Base-by-base conservation (phyloP, 1,284 basidiomycete genomes). In the Moesziomyces antarcticus region DNA sequence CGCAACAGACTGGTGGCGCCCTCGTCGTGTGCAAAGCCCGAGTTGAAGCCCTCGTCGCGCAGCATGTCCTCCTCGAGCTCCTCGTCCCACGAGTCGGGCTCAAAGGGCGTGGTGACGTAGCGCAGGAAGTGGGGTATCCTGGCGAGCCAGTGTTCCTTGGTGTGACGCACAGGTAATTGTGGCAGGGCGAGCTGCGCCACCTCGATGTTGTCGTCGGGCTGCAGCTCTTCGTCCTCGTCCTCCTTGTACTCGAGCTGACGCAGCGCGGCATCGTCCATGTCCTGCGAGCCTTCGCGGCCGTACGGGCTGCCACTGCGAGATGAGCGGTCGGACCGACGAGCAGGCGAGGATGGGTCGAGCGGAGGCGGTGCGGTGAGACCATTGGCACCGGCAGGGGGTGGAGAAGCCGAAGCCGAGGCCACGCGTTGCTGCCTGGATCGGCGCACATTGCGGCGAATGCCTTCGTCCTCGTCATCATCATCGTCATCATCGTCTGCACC, bases 141-240 rank as follows among this genome's bases (percentile, higher is more conserved):
- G 7, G 81, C 81, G 8, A 82, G 53, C 64, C 74, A 72, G 49
- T 81, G 79, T 44, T 75, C 70, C 45, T 81, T 80, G n/a, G 77
- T 79, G n/a, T 74, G 64, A 8, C 80, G 73, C 25, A 82, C 66
- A 5, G 80, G 77, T 30, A 76, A 47, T 40, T 80, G 75, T 3
- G 80, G 75, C 14, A 82, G 56, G 18, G 67, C 49, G 41, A 82
- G 47, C 44, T 75, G 72, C 14, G 80, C 80, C 1, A 77, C 83
- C 88, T 89, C 84, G 91, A 91, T 73, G 89, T 89, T 50, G 89
- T 89, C 40, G 85, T 87, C 66, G 54, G 88, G 85, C 10, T 86
- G 84, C 42, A 89, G 89, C 20, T 69, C 65, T 5, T 73, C 75
- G 22, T 75, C 77, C 35, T 80, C 78, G 35, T 80, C 70, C 43